Percentiles rank a stretch among this genome's conserved stretches.
Evolutionary conservation across 1,139 yeast genomes (phyloP).

Genomic region (Debaryomyces udenii): DNA sequence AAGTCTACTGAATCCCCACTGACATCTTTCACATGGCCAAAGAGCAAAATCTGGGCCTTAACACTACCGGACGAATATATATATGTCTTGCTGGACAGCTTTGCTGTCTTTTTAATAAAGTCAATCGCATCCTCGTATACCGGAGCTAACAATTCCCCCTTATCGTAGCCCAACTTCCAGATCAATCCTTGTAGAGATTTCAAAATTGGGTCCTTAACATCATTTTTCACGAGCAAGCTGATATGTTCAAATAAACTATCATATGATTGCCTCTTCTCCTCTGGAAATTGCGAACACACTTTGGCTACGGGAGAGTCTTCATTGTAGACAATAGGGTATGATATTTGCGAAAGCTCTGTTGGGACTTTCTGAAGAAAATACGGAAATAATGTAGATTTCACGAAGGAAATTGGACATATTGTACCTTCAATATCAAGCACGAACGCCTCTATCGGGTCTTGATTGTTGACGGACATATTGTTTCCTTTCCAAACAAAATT

Average conservation of each 20-base stretch:
- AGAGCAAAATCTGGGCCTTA: conserved; percentile 79
- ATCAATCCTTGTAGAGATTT: conserved; percentile 82
- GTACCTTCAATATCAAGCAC: conserved; percentile 89
- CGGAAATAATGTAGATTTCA: conserved; percentile 67
- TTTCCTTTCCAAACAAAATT: no score
- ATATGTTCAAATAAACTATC: conserved; percentile 49
- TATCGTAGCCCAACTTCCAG: conserved; percentile 79
- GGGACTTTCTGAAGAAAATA: conserved; percentile 44
- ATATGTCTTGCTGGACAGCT: conserved; percentile 41
- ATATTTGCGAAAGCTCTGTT: conserved; percentile 25
- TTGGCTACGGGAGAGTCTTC: conserved; percentile 22
- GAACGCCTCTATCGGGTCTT: conserved; percentile 18
- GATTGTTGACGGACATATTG: neutral
- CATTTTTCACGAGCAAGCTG: conserved; percentile 57
- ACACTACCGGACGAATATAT: conserved; percentile 94
- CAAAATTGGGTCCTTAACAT: conserved; percentile 76
- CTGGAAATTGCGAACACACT: conserved; percentile 51
- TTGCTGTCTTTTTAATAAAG: conserved; percentile 47
- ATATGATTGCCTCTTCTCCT: conserved; percentile 25
- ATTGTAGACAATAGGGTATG: conserved; percentile 36
- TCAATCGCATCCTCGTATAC: conserved; percentile 72
- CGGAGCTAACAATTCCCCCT: conserved; percentile 78
- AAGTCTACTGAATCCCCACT: conserved; percentile 45
- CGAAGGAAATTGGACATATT: conserved; percentile 86
- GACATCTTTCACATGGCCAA: conserved; percentile 56